A percentile compares a stretch with the other conserved stretches of the same genome.
These are phyloP conservation scores for Saccharomycopsis sp. DNA, from an alignment of 805 yeast genomes.

Conservation along the genomic window DNA sequence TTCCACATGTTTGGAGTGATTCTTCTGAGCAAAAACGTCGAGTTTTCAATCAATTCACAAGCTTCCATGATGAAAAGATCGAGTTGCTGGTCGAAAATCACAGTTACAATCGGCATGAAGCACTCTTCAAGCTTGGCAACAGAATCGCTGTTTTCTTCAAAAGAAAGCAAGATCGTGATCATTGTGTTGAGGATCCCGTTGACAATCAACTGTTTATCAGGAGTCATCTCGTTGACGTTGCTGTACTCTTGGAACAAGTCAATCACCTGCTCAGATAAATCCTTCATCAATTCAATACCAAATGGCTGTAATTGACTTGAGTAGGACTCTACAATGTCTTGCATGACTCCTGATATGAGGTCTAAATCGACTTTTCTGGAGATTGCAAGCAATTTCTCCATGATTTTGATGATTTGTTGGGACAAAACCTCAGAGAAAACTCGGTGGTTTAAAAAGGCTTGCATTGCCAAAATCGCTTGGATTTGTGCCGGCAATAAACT, in stretches of 20 bases:
- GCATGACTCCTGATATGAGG: slow-evolving; percentile 83
- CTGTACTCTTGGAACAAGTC: slow-evolving; percentile 61
- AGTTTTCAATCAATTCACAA: slow-evolving; percentile 67
- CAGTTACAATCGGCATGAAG: slow-evolving; percentile 61
- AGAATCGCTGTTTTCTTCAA: slow-evolving; percentile 71
- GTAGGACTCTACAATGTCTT: slow-evolving; percentile 87
- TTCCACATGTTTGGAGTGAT: slow-evolving; percentile 74
- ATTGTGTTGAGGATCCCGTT: slow-evolving; percentile 75
- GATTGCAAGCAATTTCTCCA: slow-evolving; percentile 69
- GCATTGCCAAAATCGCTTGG: slow-evolving; percentile 80
- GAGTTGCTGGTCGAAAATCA: slow-evolving; percentile 57
- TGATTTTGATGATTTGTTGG: slow-evolving; percentile 65
- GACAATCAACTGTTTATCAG: slow-evolving; percentile 78
- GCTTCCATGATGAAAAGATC: slow-evolving; percentile 72
- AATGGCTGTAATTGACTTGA: slow-evolving; percentile 88
- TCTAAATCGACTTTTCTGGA: slow-evolving; percentile 84
- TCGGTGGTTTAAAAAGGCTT: slow-evolving; percentile 60
- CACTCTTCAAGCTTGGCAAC: slow-evolving; percentile 59
- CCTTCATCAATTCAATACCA: slow-evolving; percentile 60
- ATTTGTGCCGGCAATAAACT: slow-evolving; percentile 68
- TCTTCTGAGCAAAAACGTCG: slow-evolving; percentile 51
- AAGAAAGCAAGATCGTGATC: slow-evolving; percentile 71
- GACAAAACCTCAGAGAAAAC: slow-evolving; percentile 61
- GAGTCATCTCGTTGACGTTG: slow-evolving; percentile 34
- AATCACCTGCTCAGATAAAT: slow-evolving; percentile 68